Evolutionary conservation across 2,329 filamentous ascomycete genomes (phyloP).

Genomic region (Aspergillus fumigatiaffinis): DNA sequence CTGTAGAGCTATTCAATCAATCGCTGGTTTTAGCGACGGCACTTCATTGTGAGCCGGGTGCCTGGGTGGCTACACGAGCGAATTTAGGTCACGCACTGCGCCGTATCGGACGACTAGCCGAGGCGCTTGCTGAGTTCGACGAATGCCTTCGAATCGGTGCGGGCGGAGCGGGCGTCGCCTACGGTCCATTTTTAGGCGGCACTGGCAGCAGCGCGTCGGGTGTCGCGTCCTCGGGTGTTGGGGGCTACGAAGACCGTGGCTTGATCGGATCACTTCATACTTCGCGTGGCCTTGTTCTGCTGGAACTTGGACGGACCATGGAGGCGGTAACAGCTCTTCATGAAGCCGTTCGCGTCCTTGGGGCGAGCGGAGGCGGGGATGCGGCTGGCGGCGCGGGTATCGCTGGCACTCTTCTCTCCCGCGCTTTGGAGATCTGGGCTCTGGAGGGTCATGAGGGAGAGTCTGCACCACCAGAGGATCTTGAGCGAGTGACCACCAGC

Average conservation of each 20-base stretch:
- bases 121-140: slow-evolving; percentile 77
- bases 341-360: slow-evolving; percentile 54
- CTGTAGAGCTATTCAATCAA: slow-evolving; percentile 71
- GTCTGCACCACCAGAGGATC: slow-evolving; percentile 14
- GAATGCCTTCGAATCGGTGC: slow-evolving; percentile 75
- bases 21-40: slow-evolving; percentile 74
- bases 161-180: slow-evolving; percentile 72
- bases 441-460: slow-evolving; percentile 33
- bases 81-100: slow-evolving; percentile 89
- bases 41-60: slow-evolving; percentile 74
- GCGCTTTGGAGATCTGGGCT: slow-evolving; percentile 46
- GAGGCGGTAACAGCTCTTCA: slow-evolving; percentile 81
- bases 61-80: slow-evolving; percentile 78
- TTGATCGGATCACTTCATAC: slow-evolving; percentile 46
- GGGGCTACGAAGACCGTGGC: slow-evolving; percentile 46
- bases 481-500: slow-evolving; percentile 11
- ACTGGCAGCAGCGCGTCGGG: slow-evolving; percentile 32
- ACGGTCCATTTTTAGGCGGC: slow-evolving; percentile 59
- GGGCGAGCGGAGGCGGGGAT: slow-evolving; percentile 44
- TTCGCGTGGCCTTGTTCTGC: slow-evolving; percentile 69
- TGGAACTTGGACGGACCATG: slow-evolving; percentile 70
- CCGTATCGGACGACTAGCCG: slow-evolving; percentile 63
- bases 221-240: slow-evolving; percentile 38
- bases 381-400: slow-evolving; percentile 45
- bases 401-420: slow-evolving; percentile 43